These are phyloP conservation scores for Mycena venus DNA, from an alignment of 768 basidiomycete species.

Conservation along the genomic window DNA sequence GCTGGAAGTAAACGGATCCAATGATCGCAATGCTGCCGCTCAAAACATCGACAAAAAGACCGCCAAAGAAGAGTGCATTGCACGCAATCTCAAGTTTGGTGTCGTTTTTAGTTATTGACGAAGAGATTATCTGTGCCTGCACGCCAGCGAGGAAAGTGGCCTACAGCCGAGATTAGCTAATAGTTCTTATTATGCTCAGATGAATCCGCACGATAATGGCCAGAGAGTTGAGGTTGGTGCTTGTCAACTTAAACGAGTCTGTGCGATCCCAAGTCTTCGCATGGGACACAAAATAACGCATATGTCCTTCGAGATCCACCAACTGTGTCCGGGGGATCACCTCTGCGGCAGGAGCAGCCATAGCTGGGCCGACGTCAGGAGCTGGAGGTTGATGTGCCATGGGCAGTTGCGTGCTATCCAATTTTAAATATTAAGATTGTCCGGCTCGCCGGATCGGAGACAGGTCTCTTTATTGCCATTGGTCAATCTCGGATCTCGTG, in stretches of 20 bases:
- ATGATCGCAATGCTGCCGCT: conserved; percentile 8
- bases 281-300: no score
- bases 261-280: not conserved
- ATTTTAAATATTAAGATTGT: no score
- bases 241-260: not conserved
- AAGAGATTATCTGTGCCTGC: conserved; percentile 17
- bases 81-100: conserved; percentile 9
- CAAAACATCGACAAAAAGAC: conserved; percentile 23
- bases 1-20: conserved; percentile 15
- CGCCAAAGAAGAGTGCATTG: no score
- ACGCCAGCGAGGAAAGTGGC: conserved; percentile 23
- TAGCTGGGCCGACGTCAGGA: no score
- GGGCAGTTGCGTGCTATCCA: no score
- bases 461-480: no score
- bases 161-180: not conserved
- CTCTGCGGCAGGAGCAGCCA: no score
- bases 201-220: conserved; percentile 10
- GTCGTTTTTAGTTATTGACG: not conserved
- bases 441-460: no score
- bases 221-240: conserved; percentile 15
- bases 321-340: no score
- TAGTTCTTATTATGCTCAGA: not conserved
- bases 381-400: no score
- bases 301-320: no score
- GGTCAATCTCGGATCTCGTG: no score